Evolutionary conservation across 371 early-diverging fungal genomes (phyloP).

Genomic region (Lichtheimia hyalospora): DNA sequence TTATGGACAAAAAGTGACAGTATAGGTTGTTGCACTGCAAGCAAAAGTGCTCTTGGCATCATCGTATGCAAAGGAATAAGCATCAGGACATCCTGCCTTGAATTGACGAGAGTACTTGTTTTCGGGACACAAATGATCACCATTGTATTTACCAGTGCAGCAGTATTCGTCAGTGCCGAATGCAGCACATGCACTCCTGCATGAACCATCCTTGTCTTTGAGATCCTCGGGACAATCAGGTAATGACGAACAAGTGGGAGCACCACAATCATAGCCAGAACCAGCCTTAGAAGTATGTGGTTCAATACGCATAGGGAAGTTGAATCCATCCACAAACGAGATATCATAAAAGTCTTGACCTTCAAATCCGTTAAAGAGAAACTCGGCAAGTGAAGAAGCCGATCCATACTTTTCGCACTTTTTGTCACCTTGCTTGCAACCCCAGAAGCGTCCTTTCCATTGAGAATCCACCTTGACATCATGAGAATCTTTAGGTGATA

Average conservation of each 20-base stretch:
- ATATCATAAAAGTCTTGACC: constrained; percentile 36
- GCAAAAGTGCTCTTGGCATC: constrained; percentile 42
- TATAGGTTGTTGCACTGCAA: constrained; percentile 39
- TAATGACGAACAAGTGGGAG: constrained; percentile 26
- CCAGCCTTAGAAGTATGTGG: constrained; percentile 22
- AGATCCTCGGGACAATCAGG: constrained; percentile 36
- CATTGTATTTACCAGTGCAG: constrained; percentile 35
- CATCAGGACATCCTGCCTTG: constrained; percentile 43
- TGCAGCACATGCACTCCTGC: constrained; percentile 38
- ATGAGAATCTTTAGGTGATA: constrained; percentile 18
- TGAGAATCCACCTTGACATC: constrained; percentile 18
- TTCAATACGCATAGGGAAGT: constrained; percentile 32
- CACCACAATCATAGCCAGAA: constrained; percentile 25
- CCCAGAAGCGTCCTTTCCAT: constrained; percentile 45
- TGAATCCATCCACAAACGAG: constrained; percentile 44
- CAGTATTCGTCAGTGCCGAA: constrained; percentile 39
- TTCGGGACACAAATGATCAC: constrained; percentile 24
- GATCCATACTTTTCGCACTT: constrained; percentile 23
- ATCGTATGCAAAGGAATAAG: constrained; percentile 57
- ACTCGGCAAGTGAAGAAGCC: constrained; percentile 41
- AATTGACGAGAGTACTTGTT: constrained; percentile 31
- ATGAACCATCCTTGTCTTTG: constrained; percentile 31
- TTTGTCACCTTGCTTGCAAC: constrained; percentile 25
- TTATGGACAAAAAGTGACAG: constrained; percentile 45
- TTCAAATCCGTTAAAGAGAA: constrained; percentile 24